Conservation (phyloP, 1,139 yeast species). For the Pneumocystis jirovecii region DNA sequence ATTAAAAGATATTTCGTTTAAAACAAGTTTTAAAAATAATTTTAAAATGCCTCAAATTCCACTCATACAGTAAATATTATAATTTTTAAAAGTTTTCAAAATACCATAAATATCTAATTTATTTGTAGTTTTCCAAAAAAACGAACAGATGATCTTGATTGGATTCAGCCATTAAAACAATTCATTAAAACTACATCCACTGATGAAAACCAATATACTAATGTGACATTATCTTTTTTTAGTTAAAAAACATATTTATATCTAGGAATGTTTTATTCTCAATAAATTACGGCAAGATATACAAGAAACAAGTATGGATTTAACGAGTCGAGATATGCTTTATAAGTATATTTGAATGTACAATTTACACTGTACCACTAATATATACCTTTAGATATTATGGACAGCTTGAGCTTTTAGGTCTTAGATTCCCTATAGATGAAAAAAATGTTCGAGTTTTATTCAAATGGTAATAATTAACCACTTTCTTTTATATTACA, state of each 20-base stretch:
- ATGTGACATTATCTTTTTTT: constrained; percentile 22
- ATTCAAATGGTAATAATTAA: constrained; percentile 38
- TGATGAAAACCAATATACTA: constrained; percentile 38
- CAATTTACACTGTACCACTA: background rate
- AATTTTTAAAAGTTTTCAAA: background rate
- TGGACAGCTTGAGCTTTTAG: constrained; percentile 68
- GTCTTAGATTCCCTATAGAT: constrained; percentile 53
- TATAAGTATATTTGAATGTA: background rate
- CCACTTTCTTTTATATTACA: constrained; percentile 38
- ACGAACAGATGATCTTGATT: constrained; percentile 45
- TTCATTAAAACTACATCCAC: constrained; percentile 57
- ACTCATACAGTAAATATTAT: background rate
- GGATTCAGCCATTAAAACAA: constrained; percentile 47
- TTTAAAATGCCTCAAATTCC: background rate
- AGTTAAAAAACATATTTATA: constrained; percentile 32
- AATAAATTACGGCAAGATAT: constrained; percentile 43
- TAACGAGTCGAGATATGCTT: constrained; percentile 24
- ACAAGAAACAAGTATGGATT: constrained; percentile 47
- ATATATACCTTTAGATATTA: constrained; percentile 36
- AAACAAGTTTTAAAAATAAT: background rate
- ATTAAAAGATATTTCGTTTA: background rate
- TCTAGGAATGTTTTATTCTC: constrained; percentile 56
- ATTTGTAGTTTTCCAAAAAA: constrained; percentile 31
- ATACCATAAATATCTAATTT: background rate
- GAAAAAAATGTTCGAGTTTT: background rate